Conservation (phyloP, 352 stramenopile genomes). For the Phytophthora sp. region DNA sequence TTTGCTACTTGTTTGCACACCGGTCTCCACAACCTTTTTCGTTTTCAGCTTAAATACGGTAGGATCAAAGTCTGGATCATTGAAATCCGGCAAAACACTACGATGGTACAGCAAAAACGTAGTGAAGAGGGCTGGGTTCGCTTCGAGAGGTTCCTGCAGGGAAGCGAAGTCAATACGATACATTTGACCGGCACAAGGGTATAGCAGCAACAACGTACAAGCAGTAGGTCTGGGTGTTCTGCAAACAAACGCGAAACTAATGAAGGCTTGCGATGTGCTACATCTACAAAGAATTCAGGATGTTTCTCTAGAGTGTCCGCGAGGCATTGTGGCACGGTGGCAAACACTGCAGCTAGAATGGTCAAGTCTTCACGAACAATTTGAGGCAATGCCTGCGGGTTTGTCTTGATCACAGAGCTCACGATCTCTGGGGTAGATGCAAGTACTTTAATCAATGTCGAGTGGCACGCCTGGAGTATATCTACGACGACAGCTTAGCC, state of each 20-base stretch:
- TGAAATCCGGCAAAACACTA: slow-evolving; percentile 62
- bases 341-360: slow-evolving; percentile 55
- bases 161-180: neutral
- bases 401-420: slow-evolving; percentile 54
- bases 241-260: slow-evolving; percentile 68
- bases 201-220: slow-evolving; percentile 41
- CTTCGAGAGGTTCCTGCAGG: slow-evolving; percentile 64
- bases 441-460: slow-evolving; percentile 51
- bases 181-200: neutral
- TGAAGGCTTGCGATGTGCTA: slow-evolving; percentile 66
- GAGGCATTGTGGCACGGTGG: slow-evolving; percentile 59
- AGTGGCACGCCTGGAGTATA: slow-evolving; percentile 47
- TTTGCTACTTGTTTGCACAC: slow-evolving; percentile 53
- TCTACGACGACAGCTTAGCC: slow-evolving; percentile 27
- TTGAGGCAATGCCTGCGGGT: slow-evolving; percentile 52
- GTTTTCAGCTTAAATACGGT: slow-evolving; percentile 57
- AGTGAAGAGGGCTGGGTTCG: slow-evolving; percentile 73
- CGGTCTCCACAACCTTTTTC: slow-evolving; percentile 41
- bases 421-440: slow-evolving; percentile 50
- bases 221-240: slow-evolving; percentile 69
- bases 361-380: slow-evolving; percentile 55
- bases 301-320: slow-evolving; percentile 67
- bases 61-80: slow-evolving; percentile 56
- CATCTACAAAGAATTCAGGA: slow-evolving; percentile 70
- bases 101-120: slow-evolving; percentile 70